These are phyloP conservation scores for Usnea hakonensis DNA, from an alignment of 495 filamentous ascomycete genomes.

Conservation along the genomic window DNA sequence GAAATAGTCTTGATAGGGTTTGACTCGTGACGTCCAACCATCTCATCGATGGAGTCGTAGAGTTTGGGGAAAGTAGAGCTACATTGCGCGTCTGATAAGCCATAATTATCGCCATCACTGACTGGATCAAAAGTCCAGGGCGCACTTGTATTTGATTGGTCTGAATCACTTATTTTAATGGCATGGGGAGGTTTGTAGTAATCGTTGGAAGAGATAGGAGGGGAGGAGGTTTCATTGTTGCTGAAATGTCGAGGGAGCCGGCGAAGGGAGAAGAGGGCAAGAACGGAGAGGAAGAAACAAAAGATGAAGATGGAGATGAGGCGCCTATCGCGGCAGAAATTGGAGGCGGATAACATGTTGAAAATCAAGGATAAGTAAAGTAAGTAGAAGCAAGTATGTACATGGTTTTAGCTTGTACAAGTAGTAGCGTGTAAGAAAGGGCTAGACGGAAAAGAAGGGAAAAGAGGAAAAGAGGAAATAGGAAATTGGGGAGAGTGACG, in stretches of 20 bases:
- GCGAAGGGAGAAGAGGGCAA: background rate
- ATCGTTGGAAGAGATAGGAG: background rate
- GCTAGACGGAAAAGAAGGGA: too few species aligned
- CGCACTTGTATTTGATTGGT: background rate
- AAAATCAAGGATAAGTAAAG: too few species aligned
- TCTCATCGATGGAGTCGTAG: background rate
- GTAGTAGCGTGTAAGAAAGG: too few species aligned
- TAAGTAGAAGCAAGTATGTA: too few species aligned
- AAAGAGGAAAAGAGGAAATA: too few species aligned
- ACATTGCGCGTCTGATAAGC: background rate
- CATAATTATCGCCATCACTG: background rate
- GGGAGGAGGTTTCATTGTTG: background rate
- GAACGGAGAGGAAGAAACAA: background rate
- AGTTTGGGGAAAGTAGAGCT: background rate
- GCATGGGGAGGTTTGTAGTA: too few species aligned
- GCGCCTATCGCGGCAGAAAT: background rate
- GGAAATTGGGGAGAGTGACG: too few species aligned
- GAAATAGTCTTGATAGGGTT: background rate
- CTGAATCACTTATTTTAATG: too few species aligned
- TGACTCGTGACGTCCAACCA: background rate
- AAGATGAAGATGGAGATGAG: background rate
- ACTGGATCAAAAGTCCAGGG: background rate
- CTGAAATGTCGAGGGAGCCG: background rate
- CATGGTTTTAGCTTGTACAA: too few species aligned
- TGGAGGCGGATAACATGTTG: too few species aligned